Base-by-base conservation (phyloP, 2,329 filamentous ascomycete species). In the Elsinoe australis region DNA sequence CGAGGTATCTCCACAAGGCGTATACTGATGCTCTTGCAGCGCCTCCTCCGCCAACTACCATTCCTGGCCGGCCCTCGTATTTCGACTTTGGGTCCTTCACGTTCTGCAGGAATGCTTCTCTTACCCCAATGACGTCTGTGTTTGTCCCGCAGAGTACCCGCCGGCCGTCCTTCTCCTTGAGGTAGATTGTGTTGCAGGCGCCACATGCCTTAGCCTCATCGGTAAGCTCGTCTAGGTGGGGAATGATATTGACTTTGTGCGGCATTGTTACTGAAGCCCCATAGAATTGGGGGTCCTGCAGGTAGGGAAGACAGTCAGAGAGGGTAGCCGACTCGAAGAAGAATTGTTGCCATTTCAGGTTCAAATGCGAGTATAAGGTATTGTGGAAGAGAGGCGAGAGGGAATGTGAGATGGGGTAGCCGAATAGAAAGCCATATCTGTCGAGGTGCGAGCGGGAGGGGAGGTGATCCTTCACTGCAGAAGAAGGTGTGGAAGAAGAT, bases 1-100 rank as follows among this genome's bases (percentile, higher is more conserved):
- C 74, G 64, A 90, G 75, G 72, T 78, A 85, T 58, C 78, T 79
- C 57, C 79, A 73, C 54, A 90, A 67, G 1, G 85, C 81, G 59
- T 90, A 90, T 21, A 89, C 77, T 7, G 86, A 85, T 14, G 79
- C 82, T 36, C 86, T 73, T n/a, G 84, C 83, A 0, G 85, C 86
- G 26, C 85, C 86, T 22, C 86, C 86, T 3, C 84, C 85, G 22
- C 86, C 86, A 38, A 90, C 73, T 14, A 90, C 79, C 51, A 90
- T 72, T 1, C 76, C 86, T 0, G 85, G 83, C 24, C 75, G 73
- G 52, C 72, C 71, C 56, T 76, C 72, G 59, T 79, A 78, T 35
- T 68, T 61, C 12, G 21, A 12, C 10, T 61, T 53, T 10, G 74
- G 65, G 45, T 69, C 58, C 4, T 65, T 38, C 8, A 70, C 58